A percentile compares a stretch with the other conserved stretches of the same genome.
phyloP scores from a whole-genome alignment of 2,329 filamentous ascomycete species.

The Dryadomyces quercus-mongolicae region DNA sequence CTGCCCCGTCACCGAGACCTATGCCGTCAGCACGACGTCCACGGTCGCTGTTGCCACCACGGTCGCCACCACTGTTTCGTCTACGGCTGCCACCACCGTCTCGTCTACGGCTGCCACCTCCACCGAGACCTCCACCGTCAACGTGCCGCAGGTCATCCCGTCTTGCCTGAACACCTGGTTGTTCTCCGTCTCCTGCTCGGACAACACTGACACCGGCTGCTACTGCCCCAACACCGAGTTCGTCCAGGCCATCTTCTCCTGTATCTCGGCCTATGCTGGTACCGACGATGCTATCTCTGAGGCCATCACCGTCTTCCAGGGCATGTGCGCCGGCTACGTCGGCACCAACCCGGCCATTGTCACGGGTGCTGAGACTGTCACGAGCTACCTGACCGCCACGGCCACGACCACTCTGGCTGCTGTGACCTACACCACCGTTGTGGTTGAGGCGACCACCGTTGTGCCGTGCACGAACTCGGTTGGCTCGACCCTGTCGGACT shows the following conservation, averaged over 20 bases:
- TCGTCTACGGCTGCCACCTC: slow-evolving; percentile 24
- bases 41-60: slow-evolving; percentile 8
- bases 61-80: too few species aligned
- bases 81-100: too few species aligned
- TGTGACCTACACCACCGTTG: slow-evolving; percentile 32
- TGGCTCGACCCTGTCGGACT: slow-evolving; percentile 34
- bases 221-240: slow-evolving; percentile 75
- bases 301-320: slow-evolving; percentile 76
- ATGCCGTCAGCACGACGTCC: not conserved
- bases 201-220: slow-evolving; percentile 74
- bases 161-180: slow-evolving; percentile 90
- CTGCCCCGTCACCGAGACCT: slow-evolving; percentile 41
- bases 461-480: slow-evolving; percentile 35
- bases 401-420: slow-evolving; percentile 25
- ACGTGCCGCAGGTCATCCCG: slow-evolving; percentile 58
- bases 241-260: slow-evolving; percentile 68
- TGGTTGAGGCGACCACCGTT: slow-evolving; percentile 36
- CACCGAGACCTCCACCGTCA: slow-evolving; percentile 21
- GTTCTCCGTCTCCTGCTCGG: slow-evolving; percentile 57
- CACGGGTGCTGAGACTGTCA: slow-evolving; percentile 51
- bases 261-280: slow-evolving; percentile 65
- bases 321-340: slow-evolving; percentile 72
- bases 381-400: slow-evolving; percentile 45
- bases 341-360: slow-evolving; percentile 73
- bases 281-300: slow-evolving; percentile 52